phyloP scores from a whole-genome alignment of 305 asterid species.

The Ajuga reptans region DNA sequence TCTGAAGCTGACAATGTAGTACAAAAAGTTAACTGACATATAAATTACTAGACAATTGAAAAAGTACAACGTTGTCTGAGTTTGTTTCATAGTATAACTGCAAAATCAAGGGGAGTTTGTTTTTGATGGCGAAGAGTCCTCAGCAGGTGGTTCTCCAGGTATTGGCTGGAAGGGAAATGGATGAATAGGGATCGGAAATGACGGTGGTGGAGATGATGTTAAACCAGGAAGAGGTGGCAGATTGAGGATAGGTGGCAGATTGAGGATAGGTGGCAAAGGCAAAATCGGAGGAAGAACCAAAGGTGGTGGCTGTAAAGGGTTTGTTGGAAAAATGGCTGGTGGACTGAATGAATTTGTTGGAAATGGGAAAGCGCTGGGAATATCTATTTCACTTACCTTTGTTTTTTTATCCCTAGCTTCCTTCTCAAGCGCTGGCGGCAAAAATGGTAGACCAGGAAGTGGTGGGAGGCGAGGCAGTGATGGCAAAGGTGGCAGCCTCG shows the following conservation, averaged over 20 bases:
- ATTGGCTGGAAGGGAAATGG: slow-evolving; percentile 62
- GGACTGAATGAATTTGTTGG: slow-evolving; percentile 27
- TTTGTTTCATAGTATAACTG: slow-evolving; percentile 24
- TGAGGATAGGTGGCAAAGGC: slow-evolving; percentile 33
- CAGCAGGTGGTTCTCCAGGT: slow-evolving; percentile 63
- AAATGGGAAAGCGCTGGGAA: slow-evolving; percentile 26
- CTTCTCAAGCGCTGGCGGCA: slow-evolving; percentile 35
- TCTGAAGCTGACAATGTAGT: background rate
- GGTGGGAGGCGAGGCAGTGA: slow-evolving; percentile 45
- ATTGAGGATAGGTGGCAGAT: slow-evolving; percentile 40
- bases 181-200: slow-evolving; percentile 44
- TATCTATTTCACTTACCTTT: slow-evolving; percentile 16
- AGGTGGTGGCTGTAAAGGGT: slow-evolving; percentile 46
- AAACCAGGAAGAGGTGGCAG: slow-evolving; percentile 54
- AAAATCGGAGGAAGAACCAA: slow-evolving; percentile 39
- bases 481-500: slow-evolving; percentile 36
- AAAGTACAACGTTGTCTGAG: background rate
- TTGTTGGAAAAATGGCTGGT: slow-evolving; percentile 37
- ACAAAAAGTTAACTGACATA: background rate
- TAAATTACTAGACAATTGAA: background rate
- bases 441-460: slow-evolving; percentile 44
- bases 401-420: slow-evolving; percentile 20
- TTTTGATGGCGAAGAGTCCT: slow-evolving; percentile 29
- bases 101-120: slow-evolving; percentile 39
- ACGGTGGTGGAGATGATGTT: slow-evolving; percentile 42